phyloP scores from a whole-genome alignment of 2,329 filamentous ascomycete genomes.

The Fusarium fujikuroi region DNA sequence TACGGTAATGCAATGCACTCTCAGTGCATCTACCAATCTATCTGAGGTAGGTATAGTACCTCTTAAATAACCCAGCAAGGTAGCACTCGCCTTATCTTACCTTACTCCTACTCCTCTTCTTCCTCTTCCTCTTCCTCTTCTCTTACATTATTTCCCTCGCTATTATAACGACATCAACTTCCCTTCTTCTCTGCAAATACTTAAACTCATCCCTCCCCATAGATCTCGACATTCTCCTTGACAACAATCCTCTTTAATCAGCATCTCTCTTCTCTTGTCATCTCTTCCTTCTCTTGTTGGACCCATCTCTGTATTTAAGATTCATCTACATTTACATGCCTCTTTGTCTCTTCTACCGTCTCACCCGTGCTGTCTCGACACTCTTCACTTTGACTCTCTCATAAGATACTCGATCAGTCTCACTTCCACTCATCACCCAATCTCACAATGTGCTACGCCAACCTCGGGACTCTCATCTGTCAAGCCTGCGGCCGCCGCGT shows the following conservation, averaged over 20 bases:
- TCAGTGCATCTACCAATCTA: not conserved
- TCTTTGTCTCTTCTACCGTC: slow-evolving; percentile 12
- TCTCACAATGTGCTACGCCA: slow-evolving; percentile 38
- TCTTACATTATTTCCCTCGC: slow-evolving; percentile 8
- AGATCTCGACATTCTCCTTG: not conserved
- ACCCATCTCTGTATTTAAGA: slow-evolving; percentile 21
- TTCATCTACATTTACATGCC: slow-evolving; percentile 24
- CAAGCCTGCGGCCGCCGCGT: slow-evolving; percentile 38
- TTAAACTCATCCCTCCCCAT: not conserved
- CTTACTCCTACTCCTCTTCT: not conserved
- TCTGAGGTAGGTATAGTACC: slow-evolving; percentile 6
- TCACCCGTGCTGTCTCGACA: slow-evolving; percentile 8
- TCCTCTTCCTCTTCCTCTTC: not conserved
- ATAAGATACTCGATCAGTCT: not conserved
- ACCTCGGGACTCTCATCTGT: slow-evolving; percentile 41
- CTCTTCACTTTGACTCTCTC: not conserved
- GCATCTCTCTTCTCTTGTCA: not conserved
- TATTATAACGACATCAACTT: not conserved
- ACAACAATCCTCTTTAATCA: slow-evolving; percentile 4
- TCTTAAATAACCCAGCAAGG: slow-evolving; percentile 9
- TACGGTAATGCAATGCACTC: not conserved
- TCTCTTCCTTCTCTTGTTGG: slow-evolving; percentile 1
- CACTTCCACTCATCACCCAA: not conserved
- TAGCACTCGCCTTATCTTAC: slow-evolving; percentile 25
- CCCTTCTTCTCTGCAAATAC: slow-evolving; percentile 16